Evolutionary conservation across 306 rosid species (phyloP).

Genomic region (Medicago lupulina): DNA sequence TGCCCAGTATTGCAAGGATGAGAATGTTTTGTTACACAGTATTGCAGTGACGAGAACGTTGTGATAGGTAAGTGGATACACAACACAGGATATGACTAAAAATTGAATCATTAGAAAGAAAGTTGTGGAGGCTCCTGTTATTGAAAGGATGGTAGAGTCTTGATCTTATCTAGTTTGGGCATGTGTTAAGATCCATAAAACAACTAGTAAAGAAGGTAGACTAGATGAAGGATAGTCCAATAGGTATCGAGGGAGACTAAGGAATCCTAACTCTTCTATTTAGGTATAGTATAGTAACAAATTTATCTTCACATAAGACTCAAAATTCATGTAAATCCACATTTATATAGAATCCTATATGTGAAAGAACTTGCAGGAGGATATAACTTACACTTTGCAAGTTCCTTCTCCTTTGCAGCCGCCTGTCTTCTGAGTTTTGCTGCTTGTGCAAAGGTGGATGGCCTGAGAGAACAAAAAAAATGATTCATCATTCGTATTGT

Average conservation of each 20-base stretch:
- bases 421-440: constrained; percentile 84
- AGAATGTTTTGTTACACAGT: neutral
- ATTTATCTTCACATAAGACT: constrained; percentile 30
- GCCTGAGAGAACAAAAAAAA: constrained; percentile 56
- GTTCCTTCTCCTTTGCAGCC: constrained; percentile 87
- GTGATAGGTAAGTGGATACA: neutral
- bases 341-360: constrained; percentile 34
- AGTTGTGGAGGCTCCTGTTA: neutral
- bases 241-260: neutral
- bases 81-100: neutral
- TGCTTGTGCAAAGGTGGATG: constrained; percentile 91
- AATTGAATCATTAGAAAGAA: neutral
- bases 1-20: neutral
- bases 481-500: constrained; percentile 9
- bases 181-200: neutral
- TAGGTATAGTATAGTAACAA: constrained; percentile 8
- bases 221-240: neutral
- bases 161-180: neutral
- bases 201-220: neutral
- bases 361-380: constrained; percentile 31
- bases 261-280: constrained; percentile 1
- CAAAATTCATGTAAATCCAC: constrained; percentile 18
- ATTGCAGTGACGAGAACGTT: neutral
- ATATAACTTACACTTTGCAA: constrained; percentile 68
- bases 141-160: constrained; percentile 5